A percentile compares a stretch with the other conserved stretches of the same genome.
phyloP scores from a whole-genome alignment of 441 rosid species.

The Pelargonium citronellum region DNA sequence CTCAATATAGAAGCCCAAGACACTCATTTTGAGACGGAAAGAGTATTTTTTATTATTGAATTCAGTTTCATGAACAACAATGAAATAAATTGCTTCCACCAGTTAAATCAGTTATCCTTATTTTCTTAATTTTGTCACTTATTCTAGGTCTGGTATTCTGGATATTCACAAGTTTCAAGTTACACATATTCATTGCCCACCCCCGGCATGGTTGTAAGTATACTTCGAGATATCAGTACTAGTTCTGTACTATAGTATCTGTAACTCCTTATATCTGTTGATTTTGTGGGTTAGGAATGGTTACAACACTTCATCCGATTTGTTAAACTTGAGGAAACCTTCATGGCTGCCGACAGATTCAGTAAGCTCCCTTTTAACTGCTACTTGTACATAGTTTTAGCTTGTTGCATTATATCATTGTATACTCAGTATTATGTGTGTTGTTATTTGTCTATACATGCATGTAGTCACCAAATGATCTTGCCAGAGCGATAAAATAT shows the following conservation, averaged over 20 bases:
- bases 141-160: conserved; percentile 82
- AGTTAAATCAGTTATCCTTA: conserved; percentile 2
- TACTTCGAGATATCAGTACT: conserved; percentile 11
- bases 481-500: background rate
- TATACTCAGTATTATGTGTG: background rate
- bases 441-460: background rate
- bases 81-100: background rate
- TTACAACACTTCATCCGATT: conserved; percentile 37
- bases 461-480: background rate
- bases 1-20: too few species aligned
- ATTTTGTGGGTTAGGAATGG: conserved; percentile 44
- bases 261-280: conserved; percentile 7
- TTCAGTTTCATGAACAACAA: background rate
- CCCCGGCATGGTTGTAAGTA: conserved; percentile 96
- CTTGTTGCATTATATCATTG: background rate
- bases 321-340: conserved; percentile 57
- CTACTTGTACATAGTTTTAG: conserved; percentile 8
- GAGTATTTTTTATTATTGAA: background rate
- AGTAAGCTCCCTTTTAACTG: conserved; percentile 38
- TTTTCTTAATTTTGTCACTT: conserved; percentile 12
- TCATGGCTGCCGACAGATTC: conserved; percentile 85
- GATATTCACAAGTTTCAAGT: conserved; percentile 54
- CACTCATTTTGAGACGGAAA: too few species aligned
- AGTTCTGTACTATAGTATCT: conserved; percentile 13
- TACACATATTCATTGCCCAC: conserved; percentile 96